These are phyloP conservation scores for Kandelia obovata DNA, from an alignment of 345 rosid species.

Conservation along the genomic window DNA sequence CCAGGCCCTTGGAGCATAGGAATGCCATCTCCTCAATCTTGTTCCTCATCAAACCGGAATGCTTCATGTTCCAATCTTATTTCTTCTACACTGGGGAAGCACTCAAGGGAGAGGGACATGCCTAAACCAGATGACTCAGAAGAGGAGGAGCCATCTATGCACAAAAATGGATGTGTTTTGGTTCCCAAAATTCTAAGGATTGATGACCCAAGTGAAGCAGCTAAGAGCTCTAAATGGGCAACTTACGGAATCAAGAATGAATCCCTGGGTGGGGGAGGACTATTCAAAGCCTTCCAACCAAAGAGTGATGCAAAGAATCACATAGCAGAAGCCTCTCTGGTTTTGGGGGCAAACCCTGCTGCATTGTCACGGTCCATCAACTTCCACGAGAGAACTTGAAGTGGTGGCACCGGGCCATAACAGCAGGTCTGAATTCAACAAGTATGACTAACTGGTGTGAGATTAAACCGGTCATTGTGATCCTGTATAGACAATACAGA, in stretches of 20 bases:
- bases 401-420: not conserved
- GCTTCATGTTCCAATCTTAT: not conserved
- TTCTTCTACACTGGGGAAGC: slow-evolving; percentile 21
- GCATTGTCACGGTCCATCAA: slow-evolving; percentile 72
- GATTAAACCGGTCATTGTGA: not conserved
- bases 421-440: slow-evolving; percentile 3
- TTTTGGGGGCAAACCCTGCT: slow-evolving; percentile 69
- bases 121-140: slow-evolving; percentile 17
- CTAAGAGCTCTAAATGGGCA: slow-evolving; percentile 25
- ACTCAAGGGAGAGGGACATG: slow-evolving; percentile 29
- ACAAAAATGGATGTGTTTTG: slow-evolving; percentile 6
- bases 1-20: slow-evolving; percentile 46
- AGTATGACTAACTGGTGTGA: not conserved
- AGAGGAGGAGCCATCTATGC: slow-evolving; percentile 6
- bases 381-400: slow-evolving; percentile 63
- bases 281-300: slow-evolving; percentile 54
- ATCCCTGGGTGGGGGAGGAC: slow-evolving; percentile 35
- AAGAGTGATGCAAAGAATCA: slow-evolving; percentile 44
- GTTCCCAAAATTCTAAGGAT: slow-evolving; percentile 22
- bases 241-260: slow-evolving; percentile 39
- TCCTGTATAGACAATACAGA: slow-evolving; percentile 9
- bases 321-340: slow-evolving; percentile 34
- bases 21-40: slow-evolving; percentile 13
- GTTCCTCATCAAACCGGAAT: slow-evolving; percentile 11
- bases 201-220: slow-evolving; percentile 26